Conservation (phyloP, 2,329 filamentous ascomycete species). For the Grosmannia serpens region DNA sequence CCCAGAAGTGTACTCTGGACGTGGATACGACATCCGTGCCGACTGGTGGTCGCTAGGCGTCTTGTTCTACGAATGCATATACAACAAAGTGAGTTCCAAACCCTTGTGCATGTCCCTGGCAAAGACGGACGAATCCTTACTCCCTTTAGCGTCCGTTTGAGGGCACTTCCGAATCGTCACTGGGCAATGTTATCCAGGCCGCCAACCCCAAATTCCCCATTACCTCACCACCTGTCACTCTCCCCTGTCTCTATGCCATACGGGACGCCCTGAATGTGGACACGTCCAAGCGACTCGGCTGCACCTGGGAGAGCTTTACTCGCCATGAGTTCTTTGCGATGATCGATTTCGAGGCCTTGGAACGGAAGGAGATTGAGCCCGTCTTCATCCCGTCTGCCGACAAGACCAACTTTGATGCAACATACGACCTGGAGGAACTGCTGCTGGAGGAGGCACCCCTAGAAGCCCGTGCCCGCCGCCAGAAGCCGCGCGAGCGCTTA, state of each 20-base stretch:
- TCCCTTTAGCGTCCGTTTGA: conserved; percentile 74
- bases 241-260: conserved; percentile 82
- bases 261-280: conserved; percentile 72
- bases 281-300: conserved; percentile 70
- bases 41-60: conserved; percentile 99
- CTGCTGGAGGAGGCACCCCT: conserved; percentile 88
- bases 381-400: conserved; percentile 90
- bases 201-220: conserved; percentile 81
- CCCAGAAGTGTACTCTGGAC: conserved; percentile 86
- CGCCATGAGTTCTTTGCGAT: conserved; percentile 80
- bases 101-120: neutral
- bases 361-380: conserved; percentile 78
- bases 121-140: conserved; percentile 17
- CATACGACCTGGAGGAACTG: conserved; percentile 91
- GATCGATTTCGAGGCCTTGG: conserved; percentile 74
- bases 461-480: conserved; percentile 81
- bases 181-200: conserved; percentile 71
- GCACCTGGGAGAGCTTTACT: conserved; percentile 74
- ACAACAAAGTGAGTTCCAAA: conserved; percentile 71
- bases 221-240: conserved; percentile 80
- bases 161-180: conserved; percentile 68
- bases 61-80: conserved; percentile 98
- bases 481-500: conserved; percentile 84
- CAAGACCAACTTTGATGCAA: conserved; percentile 98
- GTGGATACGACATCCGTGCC: conserved; percentile 78